Evolutionary conservation across 352 stramenopile genomes (phyloP).

Genomic region (Phytopythium vexans): DNA sequence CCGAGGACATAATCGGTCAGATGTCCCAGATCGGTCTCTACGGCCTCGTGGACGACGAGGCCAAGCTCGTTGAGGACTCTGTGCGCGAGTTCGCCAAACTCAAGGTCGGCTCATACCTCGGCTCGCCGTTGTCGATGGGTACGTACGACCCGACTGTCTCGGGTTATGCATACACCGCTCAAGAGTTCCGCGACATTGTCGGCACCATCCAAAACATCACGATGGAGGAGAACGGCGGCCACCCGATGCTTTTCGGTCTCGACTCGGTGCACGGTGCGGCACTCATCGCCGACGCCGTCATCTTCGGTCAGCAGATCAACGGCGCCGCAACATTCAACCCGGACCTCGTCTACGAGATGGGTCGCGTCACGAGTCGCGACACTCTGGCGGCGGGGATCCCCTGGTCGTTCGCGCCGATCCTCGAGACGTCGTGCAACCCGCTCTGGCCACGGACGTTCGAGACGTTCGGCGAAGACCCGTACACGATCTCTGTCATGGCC

Average conservation of each 20-base stretch:
- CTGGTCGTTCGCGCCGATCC: constrained; percentile 86
- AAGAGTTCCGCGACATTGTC: constrained; percentile 63
- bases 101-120: constrained; percentile 80
- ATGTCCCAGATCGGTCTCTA: too few relatives aligned
- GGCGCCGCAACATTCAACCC: too few relatives aligned
- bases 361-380: constrained; percentile 70
- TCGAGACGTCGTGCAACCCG: constrained; percentile 76
- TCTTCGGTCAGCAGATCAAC: too few relatives aligned
- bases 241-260: too few relatives aligned
- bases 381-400: constrained; percentile 76
- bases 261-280: too few relatives aligned
- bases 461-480: too few relatives aligned
- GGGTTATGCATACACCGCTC: constrained; percentile 39
- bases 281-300: too few relatives aligned
- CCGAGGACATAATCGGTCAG: too few relatives aligned
- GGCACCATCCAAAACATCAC: constrained; percentile 70
- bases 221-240: constrained; percentile 49
- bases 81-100: constrained; percentile 34
- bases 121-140: constrained; percentile 28
- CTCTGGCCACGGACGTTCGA: constrained; percentile 88
- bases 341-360: constrained; percentile 51
- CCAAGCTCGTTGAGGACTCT: constrained; percentile 8
- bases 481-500: too few relatives aligned
- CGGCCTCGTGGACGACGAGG: too few relatives aligned
- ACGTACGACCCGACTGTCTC: constrained; percentile 13